Percentiles rank a stretch among this genome's conserved stretches.
phyloP scores from a whole-genome alignment of 352 stramenopile genomes.

The Aphanomyces invadans region DNA sequence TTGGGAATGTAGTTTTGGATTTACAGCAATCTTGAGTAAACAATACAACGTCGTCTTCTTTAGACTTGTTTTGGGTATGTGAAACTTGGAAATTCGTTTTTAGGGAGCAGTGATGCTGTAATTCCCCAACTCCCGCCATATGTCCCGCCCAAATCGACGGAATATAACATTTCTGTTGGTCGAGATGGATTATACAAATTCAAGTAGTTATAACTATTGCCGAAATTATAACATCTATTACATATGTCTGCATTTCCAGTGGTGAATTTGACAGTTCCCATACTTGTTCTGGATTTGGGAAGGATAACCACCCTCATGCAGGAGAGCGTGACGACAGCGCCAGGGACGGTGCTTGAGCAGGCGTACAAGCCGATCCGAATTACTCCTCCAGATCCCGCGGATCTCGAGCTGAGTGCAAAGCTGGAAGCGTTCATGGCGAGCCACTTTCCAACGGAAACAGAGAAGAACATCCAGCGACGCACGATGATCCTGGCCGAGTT shows the following conservation, averaged over 20 bases:
- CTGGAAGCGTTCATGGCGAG: slow-evolving; percentile 75
- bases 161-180: too few relatives aligned
- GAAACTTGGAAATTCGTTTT: not conserved
- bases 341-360: slow-evolving; percentile 56
- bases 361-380: slow-evolving; percentile 85
- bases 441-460: slow-evolving; percentile 66
- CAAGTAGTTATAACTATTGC: too few relatives aligned
- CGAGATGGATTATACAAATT: too few relatives aligned
- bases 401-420: slow-evolving; percentile 75
- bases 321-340: slow-evolving; percentile 11
- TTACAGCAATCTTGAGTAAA: not conserved
- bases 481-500: slow-evolving; percentile 81
- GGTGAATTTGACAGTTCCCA: not conserved
- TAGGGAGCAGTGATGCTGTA: not conserved
- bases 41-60: not conserved
- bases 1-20: not conserved
- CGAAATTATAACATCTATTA: not conserved
- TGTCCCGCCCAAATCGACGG: not conserved
- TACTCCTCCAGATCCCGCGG: slow-evolving; percentile 71
- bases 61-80: slow-evolving; percentile 4
- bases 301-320: not conserved
- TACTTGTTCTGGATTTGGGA: not conserved
- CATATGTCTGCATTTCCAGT: not conserved
- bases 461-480: slow-evolving; percentile 75
- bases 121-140: not conserved